Base-by-base conservation (phyloP, 192 early-diverging fungal species). In the Allomyces javanicus region DNA sequence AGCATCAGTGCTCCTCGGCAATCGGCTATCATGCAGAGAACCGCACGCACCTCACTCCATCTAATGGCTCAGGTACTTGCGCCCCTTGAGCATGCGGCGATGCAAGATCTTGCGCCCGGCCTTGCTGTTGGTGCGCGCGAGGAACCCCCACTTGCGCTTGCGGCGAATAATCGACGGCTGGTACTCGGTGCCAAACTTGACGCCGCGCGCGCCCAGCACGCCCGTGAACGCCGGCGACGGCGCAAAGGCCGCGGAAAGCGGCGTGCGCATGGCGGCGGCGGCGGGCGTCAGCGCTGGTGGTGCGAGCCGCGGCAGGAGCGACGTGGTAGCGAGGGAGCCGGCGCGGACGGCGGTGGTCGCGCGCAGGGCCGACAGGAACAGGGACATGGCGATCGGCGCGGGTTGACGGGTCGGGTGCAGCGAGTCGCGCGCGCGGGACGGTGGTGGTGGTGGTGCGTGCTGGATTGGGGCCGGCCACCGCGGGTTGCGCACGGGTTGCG, bases 91-190 rank as follows among this genome's bases (percentile, higher is more conserved):
- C 68, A 79, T 81, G 21, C 96, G 79, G 64, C 89, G 78, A 17
- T 71, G 69, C 26, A 98, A 74, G 1, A 90, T 80, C 68, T 81
- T 86, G 24, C 90, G 80, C 7, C 96, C 96, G 22, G 73, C 79
- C 64, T 85, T 84, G 40, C 86, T 90, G 67, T 84, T 75, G 68
- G 93, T 72, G 14, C 96, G 79, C 58, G 78, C 75, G 70, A 96
- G 79, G 75, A 96, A 98, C 64, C 96, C 96, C 75, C 89, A 88
- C 72, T 83, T 81, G 67, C 94, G 80, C 78, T 96, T 96, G 44
- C 94, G 86, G 64, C 89, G 88, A 14, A 92, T 69, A 64, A 89
- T 90, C 68, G 83, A 88, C 12, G 96, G 96, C 75, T 94, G 93
- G 75, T 94, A 98, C 66, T 89, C 89, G 68, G 87, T 84, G 63